These are phyloP conservation scores for Thelonectria blattea DNA, from an alignment of 2,329 filamentous ascomycete genomes.

Conservation along the genomic window DNA sequence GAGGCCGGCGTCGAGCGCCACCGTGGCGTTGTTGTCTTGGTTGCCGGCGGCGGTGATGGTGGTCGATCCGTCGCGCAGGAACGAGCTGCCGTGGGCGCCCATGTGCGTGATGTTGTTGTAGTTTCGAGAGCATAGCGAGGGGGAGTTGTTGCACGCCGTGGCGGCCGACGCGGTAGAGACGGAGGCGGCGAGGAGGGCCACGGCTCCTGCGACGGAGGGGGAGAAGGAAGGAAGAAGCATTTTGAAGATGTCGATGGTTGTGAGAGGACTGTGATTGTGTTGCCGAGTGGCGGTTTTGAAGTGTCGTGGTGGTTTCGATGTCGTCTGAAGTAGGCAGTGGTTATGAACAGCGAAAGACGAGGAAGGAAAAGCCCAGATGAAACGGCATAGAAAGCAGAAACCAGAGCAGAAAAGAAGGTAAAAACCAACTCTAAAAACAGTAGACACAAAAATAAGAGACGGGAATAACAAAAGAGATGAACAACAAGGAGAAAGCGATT, in stretches of 20 bases:
- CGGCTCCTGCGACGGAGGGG: slow-evolving; percentile 29
- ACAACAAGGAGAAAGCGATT: background rate
- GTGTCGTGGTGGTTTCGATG: too few relatives aligned
- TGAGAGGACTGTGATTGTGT: background rate
- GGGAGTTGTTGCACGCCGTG: slow-evolving; percentile 80
- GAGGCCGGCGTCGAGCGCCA: slow-evolving; percentile 73
- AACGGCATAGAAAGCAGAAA: slow-evolving; percentile 3
- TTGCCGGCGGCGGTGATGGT: slow-evolving; percentile 70
- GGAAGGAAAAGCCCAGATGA: background rate
- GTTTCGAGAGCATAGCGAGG: slow-evolving; percentile 69
- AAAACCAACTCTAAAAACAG: background rate
- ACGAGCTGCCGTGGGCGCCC: slow-evolving; percentile 77
- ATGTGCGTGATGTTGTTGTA: slow-evolving; percentile 82
- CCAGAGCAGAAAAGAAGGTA: slow-evolving; percentile 11
- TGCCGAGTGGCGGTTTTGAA: background rate
- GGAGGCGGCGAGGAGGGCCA: slow-evolving; percentile 30
- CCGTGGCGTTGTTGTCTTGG: slow-evolving; percentile 75
- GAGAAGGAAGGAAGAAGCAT: slow-evolving; percentile 34
- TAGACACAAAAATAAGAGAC: background rate
- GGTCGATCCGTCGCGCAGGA: slow-evolving; percentile 69
- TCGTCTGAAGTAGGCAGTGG: too few relatives aligned
- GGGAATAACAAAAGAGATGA: background rate
- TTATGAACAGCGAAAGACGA: background rate
- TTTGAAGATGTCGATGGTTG: too few relatives aligned
- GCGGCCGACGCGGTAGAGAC: slow-evolving; percentile 33